Evolutionary conservation across 495 filamentous ascomycete genomes (phyloP), one percentile per base, ranked within the genome.

Genomic region (Parathielavia hyrcaniae): DNA sequence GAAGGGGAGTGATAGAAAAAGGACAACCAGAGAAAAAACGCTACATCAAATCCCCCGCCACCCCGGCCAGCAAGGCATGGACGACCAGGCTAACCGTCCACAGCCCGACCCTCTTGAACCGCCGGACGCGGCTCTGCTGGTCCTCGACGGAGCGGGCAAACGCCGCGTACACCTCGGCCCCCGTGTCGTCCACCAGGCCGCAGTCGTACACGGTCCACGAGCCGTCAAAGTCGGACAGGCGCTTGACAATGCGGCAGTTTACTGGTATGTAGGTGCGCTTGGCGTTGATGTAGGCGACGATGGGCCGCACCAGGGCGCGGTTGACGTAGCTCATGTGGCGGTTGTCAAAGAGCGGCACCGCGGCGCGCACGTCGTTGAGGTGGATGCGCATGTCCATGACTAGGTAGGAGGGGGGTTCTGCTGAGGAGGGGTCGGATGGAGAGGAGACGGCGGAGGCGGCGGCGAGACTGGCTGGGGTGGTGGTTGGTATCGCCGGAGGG

Each of bases 241-340:
- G 82, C 73, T 98, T 98, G 59, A 96, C 87, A 53, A 98, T 87
- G 52, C 92, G 88, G 73, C 93, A 97, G 58, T 86, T 87, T 66
- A 98, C 86, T 11, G 93, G 95, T 48, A 98, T 97, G 67, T 95
- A 97, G 0, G 90, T 91, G 64, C 83, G 85, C 67, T 87, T 83
- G 34, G 89, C 89, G 71, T 98, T 98, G 73, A 98, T 97, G 67
- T 97, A 98, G 1, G 93, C 95, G n/a, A 98, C 93, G 55, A 98
- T 98, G 16, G 93, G 93, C 26, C 93, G 83, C 41, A 97, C 86
- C 8, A 98, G 82, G 4, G 93, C 93, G 66, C 91, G 91, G 71
- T 97, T 97, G 60, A 96, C 88, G 71, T 97, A 97, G 35, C 89
- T 93, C 14, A 97, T 78, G 69, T 96, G 87, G 3, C 69, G 75